phyloP scores from a whole-genome alignment of 371 early-diverging fungal genomes.

The Capillidium heterosporum region DNA sequence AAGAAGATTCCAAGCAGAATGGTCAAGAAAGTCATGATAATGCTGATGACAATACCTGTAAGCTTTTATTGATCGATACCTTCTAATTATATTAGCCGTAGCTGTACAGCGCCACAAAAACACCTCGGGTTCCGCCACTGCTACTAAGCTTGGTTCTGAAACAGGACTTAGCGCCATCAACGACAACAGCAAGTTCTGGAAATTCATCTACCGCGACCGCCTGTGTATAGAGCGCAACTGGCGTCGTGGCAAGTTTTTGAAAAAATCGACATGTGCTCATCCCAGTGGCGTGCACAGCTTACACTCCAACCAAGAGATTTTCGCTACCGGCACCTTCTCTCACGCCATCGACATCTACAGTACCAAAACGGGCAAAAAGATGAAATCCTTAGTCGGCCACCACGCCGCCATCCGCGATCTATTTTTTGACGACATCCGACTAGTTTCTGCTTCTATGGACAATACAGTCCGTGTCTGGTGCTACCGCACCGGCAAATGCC shows the following conservation, averaged over 20 bases:
- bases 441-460: constrained; percentile 80
- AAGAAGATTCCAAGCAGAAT: background rate
- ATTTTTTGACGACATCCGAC: constrained; percentile 66
- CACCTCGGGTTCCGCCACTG: background rate
- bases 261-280: constrained; percentile 44
- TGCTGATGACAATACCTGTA: background rate
- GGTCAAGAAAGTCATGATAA: background rate
- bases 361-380: constrained; percentile 46
- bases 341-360: constrained; percentile 67
- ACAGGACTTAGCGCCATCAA: background rate
- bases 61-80: background rate
- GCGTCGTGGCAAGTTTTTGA: constrained; percentile 46
- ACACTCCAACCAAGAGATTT: constrained; percentile 60
- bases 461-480: constrained; percentile 94
- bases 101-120: background rate
- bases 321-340: constrained; percentile 78
- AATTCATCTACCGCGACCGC: constrained; percentile 67
- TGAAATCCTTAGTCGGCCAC: constrained; percentile 65
- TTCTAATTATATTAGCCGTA: background rate
- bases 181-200: constrained; percentile 40
- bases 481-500: constrained; percentile 78
- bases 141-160: background rate
- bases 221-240: constrained; percentile 67
- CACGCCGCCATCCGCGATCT: constrained; percentile 65
- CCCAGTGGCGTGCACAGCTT: constrained; percentile 74